Evolutionary conservation across 768 basidiomycete species (phyloP).

Genomic region (Trametes villosa): DNA sequence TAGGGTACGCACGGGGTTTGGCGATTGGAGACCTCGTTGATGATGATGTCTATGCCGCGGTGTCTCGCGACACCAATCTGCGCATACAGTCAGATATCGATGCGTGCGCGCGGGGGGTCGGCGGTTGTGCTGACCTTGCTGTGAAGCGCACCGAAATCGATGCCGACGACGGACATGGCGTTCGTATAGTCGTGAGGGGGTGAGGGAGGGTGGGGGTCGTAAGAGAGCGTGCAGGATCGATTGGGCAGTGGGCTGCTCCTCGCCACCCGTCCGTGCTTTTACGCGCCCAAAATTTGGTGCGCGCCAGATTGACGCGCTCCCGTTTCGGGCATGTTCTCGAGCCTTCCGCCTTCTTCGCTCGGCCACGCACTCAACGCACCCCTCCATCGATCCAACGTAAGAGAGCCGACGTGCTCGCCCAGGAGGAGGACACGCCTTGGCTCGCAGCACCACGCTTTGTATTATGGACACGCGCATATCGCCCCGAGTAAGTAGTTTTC

Average conservation of each 20-base stretch:
- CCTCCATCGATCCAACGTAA: background rate
- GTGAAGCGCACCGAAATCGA: conserved; percentile 90
- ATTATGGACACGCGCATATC: background rate
- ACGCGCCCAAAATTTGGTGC: conserved; percentile 38
- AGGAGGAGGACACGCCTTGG: too few relatives aligned
- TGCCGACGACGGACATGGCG: conserved; percentile 89
- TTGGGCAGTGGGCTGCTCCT: conserved; percentile 9
- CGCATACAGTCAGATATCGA: conserved; percentile 20
- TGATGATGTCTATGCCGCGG: conserved; percentile 97
- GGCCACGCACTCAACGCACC: background rate
- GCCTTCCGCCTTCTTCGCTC: conserved; percentile 15
- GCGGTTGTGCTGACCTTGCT: conserved; percentile 65
- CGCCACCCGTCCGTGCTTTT: too few relatives aligned
- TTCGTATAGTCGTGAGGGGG: background rate
- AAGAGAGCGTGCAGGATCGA: conserved; percentile 18
- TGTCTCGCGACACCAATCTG: conserved; percentile 95
- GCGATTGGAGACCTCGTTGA: conserved; percentile 97
- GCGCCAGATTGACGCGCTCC: conserved; percentile 18
- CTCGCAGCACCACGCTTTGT: too few relatives aligned
- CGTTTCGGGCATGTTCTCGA: conserved; percentile 23
- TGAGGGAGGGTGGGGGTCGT: conserved; percentile 15
- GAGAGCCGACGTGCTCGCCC: too few relatives aligned
- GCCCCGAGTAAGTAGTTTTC: background rate
- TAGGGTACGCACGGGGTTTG: conserved; percentile 80
- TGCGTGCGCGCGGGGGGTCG: background rate